Conservation (phyloP, 2,329 filamentous ascomycete genomes). For the Tolypocladium ovalisporum region DNA sequence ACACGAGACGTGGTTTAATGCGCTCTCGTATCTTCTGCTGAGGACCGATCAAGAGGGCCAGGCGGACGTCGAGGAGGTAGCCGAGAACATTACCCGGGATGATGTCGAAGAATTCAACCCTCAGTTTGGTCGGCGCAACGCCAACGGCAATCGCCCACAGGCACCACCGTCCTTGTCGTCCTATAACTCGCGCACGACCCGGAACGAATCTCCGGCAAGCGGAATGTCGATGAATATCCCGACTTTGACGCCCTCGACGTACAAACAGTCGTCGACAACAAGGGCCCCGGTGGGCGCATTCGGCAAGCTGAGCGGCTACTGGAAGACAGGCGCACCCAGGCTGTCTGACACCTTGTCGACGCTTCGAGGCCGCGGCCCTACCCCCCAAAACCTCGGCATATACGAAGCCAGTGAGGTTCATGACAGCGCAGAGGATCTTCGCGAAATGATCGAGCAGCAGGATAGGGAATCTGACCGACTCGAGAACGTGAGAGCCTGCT, state of each 20-base stretch:
- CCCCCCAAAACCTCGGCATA: slow-evolving; percentile 33
- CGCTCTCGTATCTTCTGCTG: slow-evolving; percentile 81
- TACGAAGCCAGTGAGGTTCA: slow-evolving; percentile 54
- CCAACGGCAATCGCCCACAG: slow-evolving; percentile 33
- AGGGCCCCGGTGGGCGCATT: slow-evolving; percentile 36
- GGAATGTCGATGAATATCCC: slow-evolving; percentile 41
- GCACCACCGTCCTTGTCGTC: slow-evolving; percentile 62
- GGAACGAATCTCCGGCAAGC: slow-evolving; percentile 50
- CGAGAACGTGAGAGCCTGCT: slow-evolving; percentile 94
- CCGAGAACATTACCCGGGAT: slow-evolving; percentile 45
- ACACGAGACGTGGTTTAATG: slow-evolving; percentile 98
- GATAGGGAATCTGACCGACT: slow-evolving; percentile 68
- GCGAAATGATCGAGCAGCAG: slow-evolving; percentile 67
- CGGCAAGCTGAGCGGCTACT: slow-evolving; percentile 50
- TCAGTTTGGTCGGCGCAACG: slow-evolving; percentile 27
- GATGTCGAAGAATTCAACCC: slow-evolving; percentile 78
- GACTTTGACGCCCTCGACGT: slow-evolving; percentile 42
- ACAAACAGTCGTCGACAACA: slow-evolving; percentile 21
- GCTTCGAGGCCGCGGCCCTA: slow-evolving; percentile 39
- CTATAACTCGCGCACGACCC: slow-evolving; percentile 63
- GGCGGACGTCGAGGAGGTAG: slow-evolving; percentile 48
- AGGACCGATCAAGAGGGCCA: slow-evolving; percentile 58
- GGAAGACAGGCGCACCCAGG: slow-evolving; percentile 34
- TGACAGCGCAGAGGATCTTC: slow-evolving; percentile 74
- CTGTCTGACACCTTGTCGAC: slow-evolving; percentile 40